Evolutionary conservation across 345 rosid species (phyloP), one percentile per base, ranked within the genome.

Genomic region (Eucalyptus erythrocorys): DNA sequence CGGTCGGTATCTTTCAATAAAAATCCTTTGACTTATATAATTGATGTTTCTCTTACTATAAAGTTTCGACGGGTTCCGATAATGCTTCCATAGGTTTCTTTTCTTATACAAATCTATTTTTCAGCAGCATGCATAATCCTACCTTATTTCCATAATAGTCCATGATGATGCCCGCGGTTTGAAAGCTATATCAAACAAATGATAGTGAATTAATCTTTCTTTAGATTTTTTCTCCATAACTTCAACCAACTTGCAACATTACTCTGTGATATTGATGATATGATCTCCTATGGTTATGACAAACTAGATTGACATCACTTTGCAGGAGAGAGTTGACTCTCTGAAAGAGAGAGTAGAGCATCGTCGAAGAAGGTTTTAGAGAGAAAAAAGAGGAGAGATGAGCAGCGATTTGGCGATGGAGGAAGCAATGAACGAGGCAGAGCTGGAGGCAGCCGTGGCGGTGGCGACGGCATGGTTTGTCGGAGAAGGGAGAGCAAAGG

Each of bases 281-380:
- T 16, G 87, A 43, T 88, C 43, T 48, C 86, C 59, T 88, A 48
- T 61, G 68, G 49, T 14, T 91, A 53, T 88, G 85, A 13, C 92
- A 59, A 81, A 64, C 88, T 85, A 95, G 99, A 97, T 97, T 64
- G 95, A 95, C 91, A 51, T 79, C 79, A 95, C 98, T 85, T 89
- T 96, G 87, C 94, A 86, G 57, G 97, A 96, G 91, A 97, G 99
- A 2, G 95, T 94, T 88, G 95, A 88, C 40, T 95, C 92, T 88
- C 86, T 95, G 59, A 53, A 22, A 53, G 59, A 53, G 50, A 48
- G 57, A 16, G 19, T 2, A 50, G 53, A 50, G 19, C 1, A 6
- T 50, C 21, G 21, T 50, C 53, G 19, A 50, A 50, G 53, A 50
- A 50, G 53, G 53, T 16, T 50, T 50, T 50, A 15, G 53, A 50